A percentile compares a stretch with the other conserved stretches of the same genome.
These are phyloP conservation scores for Talaromyces sp. DNA, from an alignment of 2,329 filamentous ascomycete species.

Conservation along the genomic window DNA sequence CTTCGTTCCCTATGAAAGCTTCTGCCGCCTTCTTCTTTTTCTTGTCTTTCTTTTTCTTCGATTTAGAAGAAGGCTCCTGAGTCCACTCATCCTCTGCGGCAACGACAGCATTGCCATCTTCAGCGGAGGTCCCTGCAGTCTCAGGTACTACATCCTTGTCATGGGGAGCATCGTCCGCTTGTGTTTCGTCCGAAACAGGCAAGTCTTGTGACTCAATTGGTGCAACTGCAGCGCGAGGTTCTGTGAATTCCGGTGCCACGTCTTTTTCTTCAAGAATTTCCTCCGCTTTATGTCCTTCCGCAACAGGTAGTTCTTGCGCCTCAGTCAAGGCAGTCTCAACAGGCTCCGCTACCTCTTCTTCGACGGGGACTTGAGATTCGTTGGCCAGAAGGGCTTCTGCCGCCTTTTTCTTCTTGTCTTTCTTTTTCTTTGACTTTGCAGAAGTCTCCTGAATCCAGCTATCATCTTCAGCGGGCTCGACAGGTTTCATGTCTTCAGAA, in stretches of 20 bases:
- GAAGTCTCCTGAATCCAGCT: not conserved
- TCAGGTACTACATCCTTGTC: not conserved
- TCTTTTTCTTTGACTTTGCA: constrained; percentile 28
- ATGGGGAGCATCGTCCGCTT: not conserved
- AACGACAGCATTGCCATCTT: not conserved
- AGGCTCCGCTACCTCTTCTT: not conserved
- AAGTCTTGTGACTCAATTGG: not conserved
- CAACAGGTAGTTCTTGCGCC: not conserved
- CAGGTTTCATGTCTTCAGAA: too few relatives aligned
- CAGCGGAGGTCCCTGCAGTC: not conserved
- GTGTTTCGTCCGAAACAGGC: not conserved
- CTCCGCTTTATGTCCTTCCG: not conserved
- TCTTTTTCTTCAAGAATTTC: not conserved
- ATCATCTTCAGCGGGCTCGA: not conserved
- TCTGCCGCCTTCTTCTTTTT: constrained; percentile 13
- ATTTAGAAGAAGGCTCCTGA: constrained; percentile 20
- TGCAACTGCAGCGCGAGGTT: not conserved
- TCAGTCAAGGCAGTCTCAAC: not conserved
- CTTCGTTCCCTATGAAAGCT: constrained; percentile 26
- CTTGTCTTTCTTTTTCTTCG: constrained; percentile 35
- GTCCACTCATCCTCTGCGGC: not conserved
- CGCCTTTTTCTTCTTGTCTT: constrained; percentile 36
- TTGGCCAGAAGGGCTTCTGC: constrained; percentile 21
- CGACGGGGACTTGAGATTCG: constrained; percentile 18
- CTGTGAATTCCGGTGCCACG: not conserved